phyloP scores from a whole-genome alignment of 2,329 filamentous ascomycete species.

The Talaromyces sp. region DNA sequence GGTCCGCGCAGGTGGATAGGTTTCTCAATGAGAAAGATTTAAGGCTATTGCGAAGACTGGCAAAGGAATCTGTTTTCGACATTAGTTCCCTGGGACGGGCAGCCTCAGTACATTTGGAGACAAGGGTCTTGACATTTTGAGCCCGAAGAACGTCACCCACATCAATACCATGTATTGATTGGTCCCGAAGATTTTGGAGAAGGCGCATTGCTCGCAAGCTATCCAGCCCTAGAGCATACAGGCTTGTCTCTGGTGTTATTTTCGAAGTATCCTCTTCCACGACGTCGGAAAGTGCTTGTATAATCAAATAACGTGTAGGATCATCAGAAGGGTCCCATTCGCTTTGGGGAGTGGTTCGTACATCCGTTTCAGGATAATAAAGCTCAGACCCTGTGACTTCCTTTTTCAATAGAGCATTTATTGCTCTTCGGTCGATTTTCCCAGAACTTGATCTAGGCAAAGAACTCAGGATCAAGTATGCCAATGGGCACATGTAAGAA shows the following conservation, averaged over 20 bases:
- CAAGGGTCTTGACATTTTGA: slow-evolving; percentile 19
- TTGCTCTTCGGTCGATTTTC: slow-evolving; percentile 21
- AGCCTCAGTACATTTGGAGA: slow-evolving; percentile 10
- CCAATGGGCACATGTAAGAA: slow-evolving; percentile 21
- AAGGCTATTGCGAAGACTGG: background rate
- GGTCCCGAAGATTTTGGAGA: slow-evolving; percentile 25
- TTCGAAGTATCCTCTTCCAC: slow-evolving; percentile 1
- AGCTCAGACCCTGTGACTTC: slow-evolving; percentile 1
- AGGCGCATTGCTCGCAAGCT: slow-evolving; percentile 31
- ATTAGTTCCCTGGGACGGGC: background rate
- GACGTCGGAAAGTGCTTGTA: background rate
- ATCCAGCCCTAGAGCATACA: slow-evolving; percentile 27
- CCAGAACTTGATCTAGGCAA: slow-evolving; percentile 22
- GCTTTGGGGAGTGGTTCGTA: background rate
- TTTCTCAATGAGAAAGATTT: slow-evolving; percentile 16
- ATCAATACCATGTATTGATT: slow-evolving; percentile 18
- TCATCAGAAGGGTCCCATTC: background rate
- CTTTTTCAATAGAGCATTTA: slow-evolving; percentile 10
- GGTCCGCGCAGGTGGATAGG: slow-evolving; percentile 14
- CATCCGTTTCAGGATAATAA: background rate
- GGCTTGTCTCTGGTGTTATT: slow-evolving; percentile 14
- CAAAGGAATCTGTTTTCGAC: background rate
- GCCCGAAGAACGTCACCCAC: slow-evolving; percentile 25
- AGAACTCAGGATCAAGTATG: slow-evolving; percentile 16
- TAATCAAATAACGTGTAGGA: background rate